phyloP scores from a whole-genome alignment of 495 filamentous ascomycete genomes.

The Aspergillus heteromorphus region DNA sequence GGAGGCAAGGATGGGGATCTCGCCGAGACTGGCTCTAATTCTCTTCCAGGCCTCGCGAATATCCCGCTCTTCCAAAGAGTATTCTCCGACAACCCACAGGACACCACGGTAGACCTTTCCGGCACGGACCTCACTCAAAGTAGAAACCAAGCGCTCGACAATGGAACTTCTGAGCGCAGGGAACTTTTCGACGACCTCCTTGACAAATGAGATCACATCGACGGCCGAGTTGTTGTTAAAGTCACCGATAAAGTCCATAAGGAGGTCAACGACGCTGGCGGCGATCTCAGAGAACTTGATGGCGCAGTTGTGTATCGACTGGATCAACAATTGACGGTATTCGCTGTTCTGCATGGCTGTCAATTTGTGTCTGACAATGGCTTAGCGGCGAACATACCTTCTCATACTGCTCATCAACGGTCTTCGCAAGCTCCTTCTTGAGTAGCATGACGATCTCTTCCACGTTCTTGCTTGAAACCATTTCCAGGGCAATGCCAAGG shows the following conservation, averaged over 20 bases:
- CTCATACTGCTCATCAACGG: slow-evolving; percentile 97
- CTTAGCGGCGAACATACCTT: slow-evolving; percentile 47
- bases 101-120: slow-evolving; percentile 97
- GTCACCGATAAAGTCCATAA: slow-evolving; percentile 99
- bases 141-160: slow-evolving; percentile 81
- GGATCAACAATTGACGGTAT: slow-evolving; percentile 91
- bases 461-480: slow-evolving; percentile 98
- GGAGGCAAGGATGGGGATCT: slow-evolving; percentile 94
- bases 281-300: slow-evolving; percentile 99
- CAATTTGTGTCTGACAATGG: slow-evolving; percentile 10
- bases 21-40: slow-evolving; percentile 88
- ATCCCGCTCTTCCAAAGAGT: slow-evolving; percentile 86
- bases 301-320: slow-evolving; percentile 95
- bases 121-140: slow-evolving; percentile 87
- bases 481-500: slow-evolving; percentile 84
- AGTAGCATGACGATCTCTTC: slow-evolving; percentile 94
- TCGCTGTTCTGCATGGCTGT: slow-evolving; percentile 67
- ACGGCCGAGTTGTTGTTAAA: slow-evolving; percentile 96
- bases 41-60: slow-evolving; percentile 97
- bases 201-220: slow-evolving; percentile 97
- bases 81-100: slow-evolving; percentile 97
- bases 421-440: slow-evolving; percentile 97
- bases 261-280: slow-evolving; percentile 86
- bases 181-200: slow-evolving; percentile 99
- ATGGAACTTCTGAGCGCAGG: slow-evolving; percentile 82